phyloP scores from a whole-genome alignment of 306 rosid genomes.

The Inga oerstediana region DNA sequence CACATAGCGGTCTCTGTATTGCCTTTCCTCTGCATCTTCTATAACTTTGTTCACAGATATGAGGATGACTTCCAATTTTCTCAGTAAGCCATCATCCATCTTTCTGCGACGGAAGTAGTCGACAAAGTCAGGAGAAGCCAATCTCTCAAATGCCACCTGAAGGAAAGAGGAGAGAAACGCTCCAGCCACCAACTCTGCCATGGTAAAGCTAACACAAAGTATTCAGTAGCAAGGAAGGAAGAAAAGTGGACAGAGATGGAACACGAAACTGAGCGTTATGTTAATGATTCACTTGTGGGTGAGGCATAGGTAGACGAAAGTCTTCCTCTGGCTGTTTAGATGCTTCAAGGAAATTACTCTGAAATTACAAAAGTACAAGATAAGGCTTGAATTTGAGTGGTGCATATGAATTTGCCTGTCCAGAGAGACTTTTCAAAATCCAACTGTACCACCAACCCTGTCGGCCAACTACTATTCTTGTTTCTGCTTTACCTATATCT shows the following conservation, averaged over 20 bases:
- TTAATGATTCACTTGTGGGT: neutral
- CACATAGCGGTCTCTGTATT: neutral
- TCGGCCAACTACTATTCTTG: too few relatives aligned
- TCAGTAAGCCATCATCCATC: neutral
- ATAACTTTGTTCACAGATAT: neutral
- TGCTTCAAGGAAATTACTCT: neutral
- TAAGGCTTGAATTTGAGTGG: too few relatives aligned
- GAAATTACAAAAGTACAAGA: too few relatives aligned
- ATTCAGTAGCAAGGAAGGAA: neutral
- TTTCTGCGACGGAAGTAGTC: neutral
- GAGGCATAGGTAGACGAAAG: neutral
- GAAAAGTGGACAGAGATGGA: too few relatives aligned
- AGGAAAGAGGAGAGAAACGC: neutral
- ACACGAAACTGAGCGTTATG: too few relatives aligned
- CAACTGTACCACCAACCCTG: too few relatives aligned
- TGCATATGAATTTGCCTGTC: too few relatives aligned
- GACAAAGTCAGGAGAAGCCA: neutral
- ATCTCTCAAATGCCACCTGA: neutral
- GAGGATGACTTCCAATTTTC: neutral
- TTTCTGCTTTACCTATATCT: too few relatives aligned
- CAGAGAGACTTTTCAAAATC: too few relatives aligned
- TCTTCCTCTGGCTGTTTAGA: neutral
- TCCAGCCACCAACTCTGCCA: neutral
- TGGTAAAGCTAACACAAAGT: neutral
- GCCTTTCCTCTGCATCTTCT: neutral